phyloP scores from a whole-genome alignment of 306 rosid genomes.

The Cicer chorassanicum region DNA sequence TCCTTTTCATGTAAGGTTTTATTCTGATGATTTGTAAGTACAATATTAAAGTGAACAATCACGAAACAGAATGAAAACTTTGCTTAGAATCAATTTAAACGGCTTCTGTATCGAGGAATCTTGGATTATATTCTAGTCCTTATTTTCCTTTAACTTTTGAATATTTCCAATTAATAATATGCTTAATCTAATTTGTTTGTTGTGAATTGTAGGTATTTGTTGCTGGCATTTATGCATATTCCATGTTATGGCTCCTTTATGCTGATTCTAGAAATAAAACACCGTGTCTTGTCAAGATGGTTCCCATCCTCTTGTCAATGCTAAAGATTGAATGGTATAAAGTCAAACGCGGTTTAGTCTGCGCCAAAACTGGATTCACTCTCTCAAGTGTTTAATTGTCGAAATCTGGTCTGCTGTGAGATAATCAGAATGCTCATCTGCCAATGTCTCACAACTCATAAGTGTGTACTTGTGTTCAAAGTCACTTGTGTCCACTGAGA shows the following conservation, averaged over 20 bases:
- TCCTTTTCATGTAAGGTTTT: conserved; percentile 18
- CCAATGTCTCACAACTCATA: not conserved
- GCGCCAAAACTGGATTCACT: conserved; percentile 12
- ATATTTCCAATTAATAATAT: not conserved
- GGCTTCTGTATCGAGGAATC: not conserved
- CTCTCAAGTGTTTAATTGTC: conserved; percentile 7
- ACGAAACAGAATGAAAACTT: not conserved
- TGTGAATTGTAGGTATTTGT: conserved; percentile 51
- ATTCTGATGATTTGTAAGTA: not conserved
- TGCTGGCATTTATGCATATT: conserved; percentile 52
- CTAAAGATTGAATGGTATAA: conserved; percentile 39
- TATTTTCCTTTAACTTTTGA: not conserved
- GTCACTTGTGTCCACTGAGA: not conserved
- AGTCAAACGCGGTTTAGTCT: not conserved
- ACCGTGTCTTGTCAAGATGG: conserved; percentile 49
- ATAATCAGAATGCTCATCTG: not conserved
- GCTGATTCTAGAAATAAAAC: conserved; percentile 49
- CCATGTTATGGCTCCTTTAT: conserved; percentile 58
- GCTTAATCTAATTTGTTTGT: conserved; percentile 26
- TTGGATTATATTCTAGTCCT: not conserved
- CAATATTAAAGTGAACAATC: conserved; percentile 20
- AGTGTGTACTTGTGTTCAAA: not conserved
- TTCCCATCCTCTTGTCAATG: conserved; percentile 50
- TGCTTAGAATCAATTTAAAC: conserved; percentile 11
- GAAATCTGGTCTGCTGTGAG: not conserved